phyloP scores from a whole-genome alignment of 1,139 yeast genomes.

The Saccharomyces hybrid region DNA sequence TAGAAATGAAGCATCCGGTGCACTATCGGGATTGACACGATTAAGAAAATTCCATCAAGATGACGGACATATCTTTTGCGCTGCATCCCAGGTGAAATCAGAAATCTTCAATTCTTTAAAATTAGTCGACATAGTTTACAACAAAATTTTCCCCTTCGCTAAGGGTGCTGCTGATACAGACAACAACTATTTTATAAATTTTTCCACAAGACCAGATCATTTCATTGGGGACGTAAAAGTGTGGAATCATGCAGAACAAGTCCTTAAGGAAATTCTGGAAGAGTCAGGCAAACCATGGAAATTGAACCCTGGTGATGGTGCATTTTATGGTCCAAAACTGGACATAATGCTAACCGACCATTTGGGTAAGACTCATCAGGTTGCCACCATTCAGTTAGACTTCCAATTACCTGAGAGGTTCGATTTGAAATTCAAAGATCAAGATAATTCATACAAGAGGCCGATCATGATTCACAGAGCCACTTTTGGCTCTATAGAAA shows the following conservation, averaged over 20 bases:
- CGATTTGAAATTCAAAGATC: conserved; percentile 58
- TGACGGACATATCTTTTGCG: conserved; percentile 96
- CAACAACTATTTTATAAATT: conserved; percentile 53
- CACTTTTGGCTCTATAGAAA: conserved; percentile 86
- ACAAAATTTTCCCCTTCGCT: conserved; percentile 61
- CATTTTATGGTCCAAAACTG: conserved; percentile 94
- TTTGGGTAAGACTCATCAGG: conserved; percentile 77
- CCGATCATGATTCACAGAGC: conserved; percentile 97
- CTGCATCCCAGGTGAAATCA: conserved; percentile 65
- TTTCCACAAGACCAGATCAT: conserved; percentile 85
- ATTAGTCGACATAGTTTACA: conserved; percentile 68
- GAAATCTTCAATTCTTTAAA: conserved; percentile 73
- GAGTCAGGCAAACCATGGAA: conserved; percentile 59
- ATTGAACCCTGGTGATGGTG: conserved; percentile 88
- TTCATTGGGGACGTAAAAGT: conserved; percentile 75
- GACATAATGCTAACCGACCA: conserved; percentile 84
- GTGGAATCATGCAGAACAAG: conserved; percentile 81
- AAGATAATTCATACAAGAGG: conserved; percentile 41
- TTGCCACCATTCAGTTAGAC: conserved; percentile 92
- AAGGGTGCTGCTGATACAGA: conserved; percentile 7
- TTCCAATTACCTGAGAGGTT: conserved; percentile 89
- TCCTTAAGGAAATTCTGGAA: conserved; percentile 58
- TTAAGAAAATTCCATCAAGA: conserved; percentile 97
- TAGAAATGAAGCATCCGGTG: conserved; percentile 93
- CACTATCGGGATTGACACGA: conserved; percentile 87